Percentiles rank a stretch among this genome's conserved stretches.
Evolutionary conservation across 176 grass and related monocot genomes (phyloP).

Genomic region (Bonia amplexicaulis): DNA sequence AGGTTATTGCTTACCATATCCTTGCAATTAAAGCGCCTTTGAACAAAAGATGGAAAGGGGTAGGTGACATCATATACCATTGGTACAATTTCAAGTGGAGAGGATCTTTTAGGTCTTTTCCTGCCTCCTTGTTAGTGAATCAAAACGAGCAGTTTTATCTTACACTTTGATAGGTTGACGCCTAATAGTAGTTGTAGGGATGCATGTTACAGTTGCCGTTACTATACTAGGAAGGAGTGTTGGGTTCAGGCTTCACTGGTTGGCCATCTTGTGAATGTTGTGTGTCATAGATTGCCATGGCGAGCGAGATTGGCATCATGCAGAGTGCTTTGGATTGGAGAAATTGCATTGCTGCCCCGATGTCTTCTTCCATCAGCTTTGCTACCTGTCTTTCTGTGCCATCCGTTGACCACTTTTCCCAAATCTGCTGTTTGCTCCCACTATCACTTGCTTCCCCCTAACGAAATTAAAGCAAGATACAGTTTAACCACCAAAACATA

Average conservation of each 20-base stretch:
- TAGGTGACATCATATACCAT: slow-evolving; percentile 69
- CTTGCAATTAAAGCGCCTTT: slow-evolving; percentile 68
- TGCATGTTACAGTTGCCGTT: slow-evolving; percentile 28
- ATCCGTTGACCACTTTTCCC: slow-evolving; percentile 98
- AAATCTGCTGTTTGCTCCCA: slow-evolving; percentile 81
- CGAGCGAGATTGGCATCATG: slow-evolving; percentile 98
- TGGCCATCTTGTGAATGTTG: slow-evolving; percentile 68
- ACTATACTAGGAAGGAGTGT: slow-evolving; percentile 73
- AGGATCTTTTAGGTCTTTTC: slow-evolving; percentile 69
- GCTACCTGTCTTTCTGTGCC: slow-evolving; percentile 91
- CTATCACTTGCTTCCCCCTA: slow-evolving; percentile 86
- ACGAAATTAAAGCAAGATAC: slow-evolving; percentile 41
- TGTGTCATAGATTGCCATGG: slow-evolving; percentile 95
- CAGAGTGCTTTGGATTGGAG: slow-evolving; percentile 97
- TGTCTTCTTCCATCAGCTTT: slow-evolving; percentile 95
- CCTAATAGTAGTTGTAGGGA: slow-evolving; percentile 30
- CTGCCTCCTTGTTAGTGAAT: slow-evolving; percentile 55
- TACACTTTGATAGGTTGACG: slow-evolving; percentile 35
- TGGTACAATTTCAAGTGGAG: slow-evolving; percentile 56
- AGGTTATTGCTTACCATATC: slow-evolving; percentile 69
- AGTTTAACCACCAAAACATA: slow-evolving; percentile 39
- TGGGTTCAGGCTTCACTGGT: slow-evolving; percentile 87
- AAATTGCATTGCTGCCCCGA: slow-evolving; percentile 93
- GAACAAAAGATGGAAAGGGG: slow-evolving; percentile 63
- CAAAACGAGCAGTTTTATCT: slow-evolving; percentile 41